phyloP scores from a whole-genome alignment of 2,329 filamentous ascomycete genomes.

The Penicillium aurantiogriseum region DNA sequence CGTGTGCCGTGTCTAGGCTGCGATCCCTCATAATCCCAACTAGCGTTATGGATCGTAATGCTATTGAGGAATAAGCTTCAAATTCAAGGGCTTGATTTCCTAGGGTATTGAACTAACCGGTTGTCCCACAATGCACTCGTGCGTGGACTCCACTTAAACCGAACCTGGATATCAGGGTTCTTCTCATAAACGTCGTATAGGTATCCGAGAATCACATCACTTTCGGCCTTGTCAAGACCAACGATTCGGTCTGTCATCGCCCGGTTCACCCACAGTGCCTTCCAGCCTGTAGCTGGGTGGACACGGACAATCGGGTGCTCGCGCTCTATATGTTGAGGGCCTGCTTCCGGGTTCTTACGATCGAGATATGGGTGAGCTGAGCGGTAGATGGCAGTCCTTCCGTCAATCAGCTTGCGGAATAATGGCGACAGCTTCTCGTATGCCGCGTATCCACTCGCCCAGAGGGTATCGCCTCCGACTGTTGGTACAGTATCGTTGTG shows the following conservation, averaged over 20 bases:
- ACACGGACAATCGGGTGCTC: conserved; percentile 67
- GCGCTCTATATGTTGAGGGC: conserved; percentile 66
- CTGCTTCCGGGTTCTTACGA: conserved; percentile 58
- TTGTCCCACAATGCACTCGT: conserved; percentile 73
- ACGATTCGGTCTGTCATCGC: conserved; percentile 68
- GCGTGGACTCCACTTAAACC: conserved; percentile 67
- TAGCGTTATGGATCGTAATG: conserved; percentile 72
- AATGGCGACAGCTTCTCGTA: conserved; percentile 71
- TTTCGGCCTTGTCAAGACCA: conserved; percentile 67
- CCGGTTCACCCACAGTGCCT: conserved; percentile 69
- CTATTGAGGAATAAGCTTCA: conserved; percentile 34
- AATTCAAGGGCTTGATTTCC: background rate
- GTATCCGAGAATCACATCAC: conserved; percentile 65
- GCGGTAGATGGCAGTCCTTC: conserved; percentile 62
- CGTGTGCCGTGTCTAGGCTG: conserved; percentile 69
- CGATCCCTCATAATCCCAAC: conserved; percentile 68
- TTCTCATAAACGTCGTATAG: conserved; percentile 67
- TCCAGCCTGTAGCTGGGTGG: conserved; percentile 73
- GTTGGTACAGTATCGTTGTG: conserved; percentile 67
- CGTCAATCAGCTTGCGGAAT: conserved; percentile 70
- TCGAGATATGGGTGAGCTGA: conserved; percentile 68
- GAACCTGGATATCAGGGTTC: conserved; percentile 69
- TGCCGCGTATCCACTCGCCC: conserved; percentile 68
- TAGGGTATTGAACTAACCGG: conserved; percentile 42
- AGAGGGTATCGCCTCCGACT: conserved; percentile 68